Percentiles rank a stretch among this genome's conserved stretches.
These are phyloP conservation scores for Globisporangium sylvaticum DNA, from an alignment of 352 stramenopile species.

Conservation along the genomic window DNA sequence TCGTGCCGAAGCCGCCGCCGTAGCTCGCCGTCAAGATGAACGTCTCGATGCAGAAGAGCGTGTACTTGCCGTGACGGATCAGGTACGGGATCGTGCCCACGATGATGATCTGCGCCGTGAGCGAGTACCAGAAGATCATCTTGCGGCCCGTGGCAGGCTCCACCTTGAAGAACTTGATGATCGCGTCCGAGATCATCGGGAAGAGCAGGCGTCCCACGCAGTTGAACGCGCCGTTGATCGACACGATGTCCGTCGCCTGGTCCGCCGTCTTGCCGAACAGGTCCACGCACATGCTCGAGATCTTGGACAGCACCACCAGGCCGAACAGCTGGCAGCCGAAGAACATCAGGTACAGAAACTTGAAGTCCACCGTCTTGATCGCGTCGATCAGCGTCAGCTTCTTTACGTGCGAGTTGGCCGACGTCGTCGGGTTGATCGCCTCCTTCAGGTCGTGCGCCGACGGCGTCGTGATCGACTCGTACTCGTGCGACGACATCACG, in stretches of 20 bases:
- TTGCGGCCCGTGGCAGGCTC: slow-evolving; percentile 54
- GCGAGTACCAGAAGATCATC: slow-evolving; percentile 55
- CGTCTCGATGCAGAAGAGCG: slow-evolving; percentile 45
- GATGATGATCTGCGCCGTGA: slow-evolving; percentile 57
- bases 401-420: slow-evolving; percentile 37
- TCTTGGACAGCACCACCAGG: slow-evolving; percentile 57
- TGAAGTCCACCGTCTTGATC: slow-evolving; percentile 51
- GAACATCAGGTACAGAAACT: slow-evolving; percentile 69
- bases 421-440: slow-evolving; percentile 20
- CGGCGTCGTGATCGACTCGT: slow-evolving; percentile 39
- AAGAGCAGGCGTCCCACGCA: slow-evolving; percentile 44
- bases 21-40: slow-evolving; percentile 74
- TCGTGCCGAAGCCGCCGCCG: slow-evolving; percentile 68
- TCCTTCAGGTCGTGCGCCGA: slow-evolving; percentile 30
- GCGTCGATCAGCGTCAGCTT: slow-evolving; percentile 47
- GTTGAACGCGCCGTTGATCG: slow-evolving; percentile 61
- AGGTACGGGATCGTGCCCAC: slow-evolving; percentile 50
- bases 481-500: slow-evolving; percentile 40
- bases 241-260: slow-evolving; percentile 43
- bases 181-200: slow-evolving; percentile 38
- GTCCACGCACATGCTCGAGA: slow-evolving; percentile 48
- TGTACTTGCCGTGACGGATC: slow-evolving; percentile 54
- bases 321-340: slow-evolving; percentile 61
- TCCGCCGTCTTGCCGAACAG: slow-evolving; percentile 43
- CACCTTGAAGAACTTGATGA: slow-evolving; percentile 37